Conservation (phyloP, 768 basidiomycete genomes). For the Gymnopilus junonius region DNA sequence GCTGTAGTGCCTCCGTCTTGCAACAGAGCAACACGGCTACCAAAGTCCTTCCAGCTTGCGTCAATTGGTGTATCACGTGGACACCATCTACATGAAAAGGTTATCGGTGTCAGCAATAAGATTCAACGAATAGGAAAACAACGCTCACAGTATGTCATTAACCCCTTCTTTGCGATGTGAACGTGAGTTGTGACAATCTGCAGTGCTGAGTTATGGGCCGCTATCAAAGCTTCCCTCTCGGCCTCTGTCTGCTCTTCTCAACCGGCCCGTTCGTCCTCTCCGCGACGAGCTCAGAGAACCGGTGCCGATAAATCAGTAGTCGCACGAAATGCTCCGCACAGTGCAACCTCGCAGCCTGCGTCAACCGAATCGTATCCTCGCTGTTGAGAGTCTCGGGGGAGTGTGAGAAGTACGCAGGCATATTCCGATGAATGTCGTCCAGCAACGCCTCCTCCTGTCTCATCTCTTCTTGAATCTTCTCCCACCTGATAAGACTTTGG, state of each 20-base stretch:
- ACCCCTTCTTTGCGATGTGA: constrained; percentile 81
- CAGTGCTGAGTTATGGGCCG: constrained; percentile 77
- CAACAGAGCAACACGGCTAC: constrained; percentile 88
- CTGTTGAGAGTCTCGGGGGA: constrained; percentile 79
- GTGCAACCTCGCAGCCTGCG: constrained; percentile 85
- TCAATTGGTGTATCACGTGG: constrained; percentile 94
- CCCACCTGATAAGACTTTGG: constrained; percentile 66
- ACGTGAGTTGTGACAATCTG: constrained; percentile 84
- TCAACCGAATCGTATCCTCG: constrained; percentile 87
- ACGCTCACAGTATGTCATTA: constrained; percentile 93
- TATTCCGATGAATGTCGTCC: constrained; percentile 74
- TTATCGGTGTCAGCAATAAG: constrained; percentile 3
- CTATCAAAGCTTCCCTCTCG: constrained; percentile 79
- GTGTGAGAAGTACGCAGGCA: constrained; percentile 83
- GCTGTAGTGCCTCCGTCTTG: constrained; percentile 76
- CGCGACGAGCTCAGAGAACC: constrained; percentile 78
- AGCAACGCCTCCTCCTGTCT: constrained; percentile 81
- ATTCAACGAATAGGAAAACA: constrained; percentile 8
- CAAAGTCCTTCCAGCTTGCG: constrained; percentile 90
- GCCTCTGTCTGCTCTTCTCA: constrained; percentile 64
- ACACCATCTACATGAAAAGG: constrained; percentile 72
- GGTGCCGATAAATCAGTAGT: constrained; percentile 88
- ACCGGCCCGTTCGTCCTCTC: constrained; percentile 60
- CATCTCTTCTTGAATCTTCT: constrained; percentile 63
- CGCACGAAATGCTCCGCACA: constrained; percentile 88